phyloP scores from a whole-genome alignment of 2,329 filamentous ascomycete genomes.

The Pyricularia grisea region DNA sequence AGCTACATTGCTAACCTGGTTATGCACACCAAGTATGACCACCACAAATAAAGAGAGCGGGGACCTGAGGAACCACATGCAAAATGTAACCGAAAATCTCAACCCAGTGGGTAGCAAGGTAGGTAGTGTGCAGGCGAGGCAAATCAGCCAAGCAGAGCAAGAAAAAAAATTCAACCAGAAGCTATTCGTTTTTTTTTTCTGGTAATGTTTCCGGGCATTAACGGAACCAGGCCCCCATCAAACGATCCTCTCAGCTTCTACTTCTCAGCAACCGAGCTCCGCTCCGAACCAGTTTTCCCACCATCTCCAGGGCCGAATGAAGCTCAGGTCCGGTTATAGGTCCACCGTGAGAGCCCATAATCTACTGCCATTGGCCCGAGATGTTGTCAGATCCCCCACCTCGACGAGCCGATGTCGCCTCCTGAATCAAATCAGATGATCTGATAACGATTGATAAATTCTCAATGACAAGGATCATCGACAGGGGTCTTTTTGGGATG shows the following conservation, averaged over 20 bases:
- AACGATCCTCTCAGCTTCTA: not conserved
- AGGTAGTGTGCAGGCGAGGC: not conserved
- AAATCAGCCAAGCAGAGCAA: not conserved
- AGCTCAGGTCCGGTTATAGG: not conserved
- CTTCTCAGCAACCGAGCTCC: not conserved
- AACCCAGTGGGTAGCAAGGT: not conserved
- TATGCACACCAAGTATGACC: not conserved
- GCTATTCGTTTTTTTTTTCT: too few relatives aligned
- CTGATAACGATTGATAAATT: constrained; percentile 6
- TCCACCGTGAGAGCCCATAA: not conserved
- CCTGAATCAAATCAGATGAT: constrained; percentile 5
- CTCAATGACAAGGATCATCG: not conserved
- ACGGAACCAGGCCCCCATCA: not conserved
- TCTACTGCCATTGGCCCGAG: not conserved
- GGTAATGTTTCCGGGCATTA: not conserved
- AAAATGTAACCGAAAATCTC: not conserved
- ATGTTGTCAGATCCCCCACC: not conserved
- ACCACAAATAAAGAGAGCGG: not conserved
- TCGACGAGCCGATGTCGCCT: not conserved
- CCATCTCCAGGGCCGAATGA: not conserved
- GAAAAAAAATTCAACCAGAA: not conserved
- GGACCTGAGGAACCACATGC: not conserved
- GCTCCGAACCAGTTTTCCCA: not conserved
- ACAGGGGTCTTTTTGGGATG: not conserved
- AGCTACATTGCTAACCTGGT: too few relatives aligned